These are phyloP conservation scores for Geotrichum klebahnii DNA, from an alignment of 1,139 yeast species.

Conservation along the genomic window DNA sequence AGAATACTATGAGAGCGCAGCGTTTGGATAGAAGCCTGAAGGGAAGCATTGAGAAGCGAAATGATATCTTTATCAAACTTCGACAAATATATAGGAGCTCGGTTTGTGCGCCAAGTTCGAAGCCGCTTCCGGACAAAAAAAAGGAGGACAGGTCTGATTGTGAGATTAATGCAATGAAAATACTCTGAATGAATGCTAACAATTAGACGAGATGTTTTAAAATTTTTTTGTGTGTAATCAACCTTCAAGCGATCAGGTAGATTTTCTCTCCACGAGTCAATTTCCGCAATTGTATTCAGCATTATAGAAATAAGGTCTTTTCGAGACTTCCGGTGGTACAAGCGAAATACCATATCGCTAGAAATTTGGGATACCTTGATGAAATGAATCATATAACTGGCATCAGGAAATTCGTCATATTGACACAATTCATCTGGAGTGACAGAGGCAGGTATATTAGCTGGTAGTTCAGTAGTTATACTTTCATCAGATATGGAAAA, in stretches of 20 bases:
- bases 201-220: slow-evolving; percentile 55
- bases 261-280: slow-evolving; percentile 65
- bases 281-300: slow-evolving; percentile 62
- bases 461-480: slow-evolving; percentile 68
- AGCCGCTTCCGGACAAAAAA: slow-evolving; percentile 70
- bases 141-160: slow-evolving; percentile 73
- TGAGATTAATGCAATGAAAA: slow-evolving; percentile 78
- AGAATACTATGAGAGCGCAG: slow-evolving; percentile 58
- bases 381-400: slow-evolving; percentile 73
- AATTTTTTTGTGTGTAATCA: slow-evolving; percentile 54
- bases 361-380: slow-evolving; percentile 77
- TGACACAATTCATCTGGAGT: slow-evolving; percentile 42
- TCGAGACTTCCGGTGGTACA: slow-evolving; percentile 61
- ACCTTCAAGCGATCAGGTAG: slow-evolving; percentile 62
- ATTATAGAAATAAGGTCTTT: slow-evolving; percentile 70
- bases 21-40: slow-evolving; percentile 79
- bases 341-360: slow-evolving; percentile 64
- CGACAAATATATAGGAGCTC: slow-evolving; percentile 62
- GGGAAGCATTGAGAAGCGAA: slow-evolving; percentile 69
- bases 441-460: slow-evolving; percentile 54
- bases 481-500: slow-evolving; percentile 73
- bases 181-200: slow-evolving; percentile 82
- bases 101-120: slow-evolving; percentile 49
- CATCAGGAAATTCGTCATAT: slow-evolving; percentile 71
- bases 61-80: slow-evolving; percentile 65